A percentile compares a stretch with the other conserved stretches of the same genome.
Evolutionary conservation across 2,329 filamentous ascomycete species (phyloP).

Genomic region (Penicillium sp.): DNA sequence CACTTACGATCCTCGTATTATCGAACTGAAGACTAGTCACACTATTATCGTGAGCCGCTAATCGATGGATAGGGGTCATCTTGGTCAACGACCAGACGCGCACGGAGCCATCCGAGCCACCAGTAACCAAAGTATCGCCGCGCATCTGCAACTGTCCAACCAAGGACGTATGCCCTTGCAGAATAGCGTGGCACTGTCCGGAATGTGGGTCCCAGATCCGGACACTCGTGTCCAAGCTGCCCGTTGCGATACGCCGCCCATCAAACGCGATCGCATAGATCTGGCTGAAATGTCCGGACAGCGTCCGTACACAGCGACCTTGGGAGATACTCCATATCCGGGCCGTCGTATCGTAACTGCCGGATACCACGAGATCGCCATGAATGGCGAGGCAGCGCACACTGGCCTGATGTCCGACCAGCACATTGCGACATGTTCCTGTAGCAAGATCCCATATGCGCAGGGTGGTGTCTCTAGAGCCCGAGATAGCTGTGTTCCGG

Average conservation of each 20-base stretch:
- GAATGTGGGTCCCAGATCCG: slow-evolving; percentile 93
- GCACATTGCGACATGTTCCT: slow-evolving; percentile 84
- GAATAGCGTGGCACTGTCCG: slow-evolving; percentile 83
- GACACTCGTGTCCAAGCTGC: slow-evolving; percentile 94
- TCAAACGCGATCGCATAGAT: slow-evolving; percentile 99
- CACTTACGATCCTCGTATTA: slow-evolving; percentile 90
- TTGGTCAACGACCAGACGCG: slow-evolving; percentile 92
- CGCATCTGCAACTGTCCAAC: slow-evolving; percentile 97
- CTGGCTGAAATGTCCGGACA: slow-evolving; percentile 95
- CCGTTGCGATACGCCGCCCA: slow-evolving; percentile 87
- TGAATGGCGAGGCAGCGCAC: slow-evolving; percentile 95
- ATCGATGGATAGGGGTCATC: slow-evolving; percentile 87
- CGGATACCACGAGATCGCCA: slow-evolving; percentile 95
- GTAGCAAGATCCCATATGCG: slow-evolving; percentile 92
- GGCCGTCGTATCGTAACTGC: slow-evolving; percentile 95
- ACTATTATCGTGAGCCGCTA: slow-evolving; percentile 97
- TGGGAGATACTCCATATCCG: slow-evolving; percentile 98
- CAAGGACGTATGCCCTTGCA: slow-evolving; percentile 95
- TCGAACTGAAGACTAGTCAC: slow-evolving; percentile 98
- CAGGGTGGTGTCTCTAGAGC: slow-evolving; percentile 90
- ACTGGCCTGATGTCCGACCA: slow-evolving; percentile 93
- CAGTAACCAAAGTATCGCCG: slow-evolving; percentile 90
- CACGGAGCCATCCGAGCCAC: slow-evolving; percentile 93
- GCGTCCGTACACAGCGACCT: slow-evolving; percentile 84
- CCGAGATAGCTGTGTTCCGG: slow-evolving; percentile 89